phyloP scores from a whole-genome alignment of 345 rosid genomes.

The Psidium guajava region DNA sequence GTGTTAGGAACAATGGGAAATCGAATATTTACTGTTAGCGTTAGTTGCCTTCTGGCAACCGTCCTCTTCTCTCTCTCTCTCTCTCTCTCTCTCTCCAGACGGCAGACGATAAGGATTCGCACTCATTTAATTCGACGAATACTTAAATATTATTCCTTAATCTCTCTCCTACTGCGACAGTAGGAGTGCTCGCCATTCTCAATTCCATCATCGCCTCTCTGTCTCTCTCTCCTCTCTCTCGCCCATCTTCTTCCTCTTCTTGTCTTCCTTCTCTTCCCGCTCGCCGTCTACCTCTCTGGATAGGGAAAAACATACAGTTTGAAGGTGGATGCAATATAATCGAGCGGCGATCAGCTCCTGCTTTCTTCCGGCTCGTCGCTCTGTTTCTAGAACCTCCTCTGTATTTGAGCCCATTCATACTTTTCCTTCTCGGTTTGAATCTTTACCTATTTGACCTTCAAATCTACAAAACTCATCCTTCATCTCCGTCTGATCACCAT shows the following conservation, averaged over 20 bases:
- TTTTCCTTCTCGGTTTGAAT: background rate
- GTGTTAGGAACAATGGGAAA: no score
- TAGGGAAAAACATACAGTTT: background rate
- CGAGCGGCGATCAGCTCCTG: background rate
- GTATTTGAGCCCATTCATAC: background rate
- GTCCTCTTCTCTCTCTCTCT: background rate
- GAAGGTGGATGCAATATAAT: background rate
- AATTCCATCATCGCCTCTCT: background rate
- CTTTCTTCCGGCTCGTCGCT: background rate
- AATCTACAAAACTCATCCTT: background rate
- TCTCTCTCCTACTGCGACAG: background rate
- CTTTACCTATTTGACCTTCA: background rate
- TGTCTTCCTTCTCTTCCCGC: background rate
- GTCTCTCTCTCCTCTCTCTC: background rate
- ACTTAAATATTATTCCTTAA: background rate
- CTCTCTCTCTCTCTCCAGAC: background rate
- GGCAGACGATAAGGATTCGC: background rate
- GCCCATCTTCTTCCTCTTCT: background rate
- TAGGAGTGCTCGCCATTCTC: background rate
- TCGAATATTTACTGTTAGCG: background rate
- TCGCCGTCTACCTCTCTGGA: background rate
- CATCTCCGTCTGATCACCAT: background rate
- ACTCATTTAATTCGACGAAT: background rate
- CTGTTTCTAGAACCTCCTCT: background rate
- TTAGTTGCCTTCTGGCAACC: background rate